Percentiles rank a stretch among this genome's conserved stretches.
These are phyloP conservation scores for Apiotrichum gamsii DNA, from an alignment of 1,284 basidiomycete species.

Conservation along the genomic window DNA sequence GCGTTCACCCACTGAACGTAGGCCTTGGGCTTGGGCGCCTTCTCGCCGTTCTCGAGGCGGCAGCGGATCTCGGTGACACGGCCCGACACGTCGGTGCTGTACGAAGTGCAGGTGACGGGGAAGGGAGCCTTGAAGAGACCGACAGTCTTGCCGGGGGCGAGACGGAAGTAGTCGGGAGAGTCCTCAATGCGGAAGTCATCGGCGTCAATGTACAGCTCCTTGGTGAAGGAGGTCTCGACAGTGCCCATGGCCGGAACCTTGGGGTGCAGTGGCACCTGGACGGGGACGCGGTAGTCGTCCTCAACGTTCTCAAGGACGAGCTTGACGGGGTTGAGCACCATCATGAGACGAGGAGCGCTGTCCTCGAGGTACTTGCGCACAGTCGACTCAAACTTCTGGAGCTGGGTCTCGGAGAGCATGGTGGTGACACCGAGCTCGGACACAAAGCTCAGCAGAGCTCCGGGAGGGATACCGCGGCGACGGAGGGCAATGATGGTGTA, in stretches of 20 bases:
- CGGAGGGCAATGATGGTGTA: constrained; percentile 95
- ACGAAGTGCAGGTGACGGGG: constrained; percentile 89
- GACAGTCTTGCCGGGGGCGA: constrained; percentile 94
- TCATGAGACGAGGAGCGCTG: constrained; percentile 79
- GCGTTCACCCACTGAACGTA: constrained; percentile 98
- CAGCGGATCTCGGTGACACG: constrained; percentile 73
- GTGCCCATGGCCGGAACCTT: constrained; percentile 85
- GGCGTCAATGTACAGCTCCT: constrained; percentile 83
- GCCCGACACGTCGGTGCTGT: constrained; percentile 68
- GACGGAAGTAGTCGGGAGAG: constrained; percentile 92
- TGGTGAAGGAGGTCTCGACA: constrained; percentile 78
- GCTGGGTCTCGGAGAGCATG: constrained; percentile 74
- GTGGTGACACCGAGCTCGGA: constrained; percentile 89
- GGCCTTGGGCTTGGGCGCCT: constrained; percentile 77
- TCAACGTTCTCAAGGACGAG: constrained; percentile 85
- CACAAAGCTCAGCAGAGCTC: constrained; percentile 89
- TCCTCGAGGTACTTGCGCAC: constrained; percentile 87
- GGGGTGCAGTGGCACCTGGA: constrained; percentile 91
- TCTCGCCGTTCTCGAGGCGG: constrained; percentile 60
- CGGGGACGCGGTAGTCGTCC: constrained; percentile 73
- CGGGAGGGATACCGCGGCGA: constrained; percentile 89
- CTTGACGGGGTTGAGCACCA: constrained; percentile 88
- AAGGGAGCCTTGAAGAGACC: constrained; percentile 93
- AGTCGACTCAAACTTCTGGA: constrained; percentile 80
- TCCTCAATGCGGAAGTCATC: constrained; percentile 92